Percentiles rank a stretch among this genome's conserved stretches.
Evolutionary conservation across 2,329 filamentous ascomycete species (phyloP).

Genomic region (Cryoendolithus antarcticus): DNA sequence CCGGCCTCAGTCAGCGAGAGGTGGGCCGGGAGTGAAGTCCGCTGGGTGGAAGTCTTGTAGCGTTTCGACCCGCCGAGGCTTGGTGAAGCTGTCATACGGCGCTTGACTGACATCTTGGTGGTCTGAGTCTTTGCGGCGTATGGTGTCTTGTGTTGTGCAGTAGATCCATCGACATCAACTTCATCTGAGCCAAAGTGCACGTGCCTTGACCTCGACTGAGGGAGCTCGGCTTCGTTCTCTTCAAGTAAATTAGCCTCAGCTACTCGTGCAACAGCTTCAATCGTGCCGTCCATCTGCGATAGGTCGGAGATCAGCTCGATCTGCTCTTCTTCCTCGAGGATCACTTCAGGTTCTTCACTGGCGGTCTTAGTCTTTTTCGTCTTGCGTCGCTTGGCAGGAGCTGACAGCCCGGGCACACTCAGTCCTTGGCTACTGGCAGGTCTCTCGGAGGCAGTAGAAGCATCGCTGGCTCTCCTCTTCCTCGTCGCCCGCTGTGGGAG

Average conservation of each 20-base stretch:
- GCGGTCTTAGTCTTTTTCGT: constrained; percentile 10
- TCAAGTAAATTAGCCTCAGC: constrained; percentile 8
- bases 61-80: constrained; percentile 7
- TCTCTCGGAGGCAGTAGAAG: constrained; percentile 13
- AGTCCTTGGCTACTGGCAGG: constrained; percentile 13
- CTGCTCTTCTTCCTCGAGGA: constrained; percentile 18
- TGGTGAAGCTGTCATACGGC: constrained; percentile 21
- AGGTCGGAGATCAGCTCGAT: constrained; percentile 4
- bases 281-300: not conserved
- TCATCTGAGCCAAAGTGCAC: constrained; percentile 19
- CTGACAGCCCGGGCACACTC: not conserved
- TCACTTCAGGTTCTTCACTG: constrained; percentile 14
- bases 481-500: constrained; percentile 9
- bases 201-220: constrained; percentile 11
- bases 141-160: constrained; percentile 16
- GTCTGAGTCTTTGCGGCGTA: constrained; percentile 14
- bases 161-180: constrained; percentile 9
- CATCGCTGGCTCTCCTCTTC: constrained; percentile 18
- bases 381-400: constrained; percentile 14
- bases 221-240: constrained; percentile 8
- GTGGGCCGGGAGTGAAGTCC: constrained; percentile 20
- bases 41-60: constrained; percentile 13
- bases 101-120: constrained; percentile 18
- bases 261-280: too few relatives aligned
- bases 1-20: constrained; percentile 13